Base-by-base conservation (phyloP, 352 stramenopile species). In the Phytophthora citrophthora region DNA sequence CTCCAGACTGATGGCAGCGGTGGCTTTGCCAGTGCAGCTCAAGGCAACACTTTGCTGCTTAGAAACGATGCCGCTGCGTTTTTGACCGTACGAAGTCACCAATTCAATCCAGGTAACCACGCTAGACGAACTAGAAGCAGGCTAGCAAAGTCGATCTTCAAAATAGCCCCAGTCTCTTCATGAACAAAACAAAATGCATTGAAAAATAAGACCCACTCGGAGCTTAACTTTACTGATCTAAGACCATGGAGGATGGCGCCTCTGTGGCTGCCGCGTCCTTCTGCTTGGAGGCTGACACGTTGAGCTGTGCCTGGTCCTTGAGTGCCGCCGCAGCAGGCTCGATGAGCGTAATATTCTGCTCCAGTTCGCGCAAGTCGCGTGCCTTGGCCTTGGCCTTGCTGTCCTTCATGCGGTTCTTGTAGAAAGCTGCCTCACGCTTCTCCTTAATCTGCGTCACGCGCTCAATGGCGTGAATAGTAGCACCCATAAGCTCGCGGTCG, bases 391-490 rank as follows among this genome's bases (percentile, higher is more conserved):
- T 80, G 61, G 69, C 71, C 77, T 91, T 94, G 76, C 70, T 89
- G 55, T 81, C 69, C 79, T 96, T 95, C 94, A 99, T 99, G 72
- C 95, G 93, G 79, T 98, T 98, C 67, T 98, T 97, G 89, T 98
- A 99, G 91, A 99, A 99, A 40, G 90, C 86, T 57, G 91, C 80
- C 85, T 99, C 97, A 63, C 98, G 81, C 64, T 96, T 94, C 69
- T 97, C 87, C 87, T 99, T 97, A 76, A 99, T 99, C 71, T 98
- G 86, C 60, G 97, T 82, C 53, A 99, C 96, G 50, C 96, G 91
- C 76, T 99, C 95, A 79, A 99, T 99, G 46, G 97, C 97, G 76
- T 98, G 85, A 43, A 99, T 95, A 32, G 98, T 99, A 68, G 98
- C 97, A 54, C 94, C 94, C 93, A 99, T 99, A 20, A 99, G 87